Evolutionary conservation across 1,139 yeast genomes (phyloP), one percentile per base, ranked within the genome.

Genomic region (Pichia sp.): DNA sequence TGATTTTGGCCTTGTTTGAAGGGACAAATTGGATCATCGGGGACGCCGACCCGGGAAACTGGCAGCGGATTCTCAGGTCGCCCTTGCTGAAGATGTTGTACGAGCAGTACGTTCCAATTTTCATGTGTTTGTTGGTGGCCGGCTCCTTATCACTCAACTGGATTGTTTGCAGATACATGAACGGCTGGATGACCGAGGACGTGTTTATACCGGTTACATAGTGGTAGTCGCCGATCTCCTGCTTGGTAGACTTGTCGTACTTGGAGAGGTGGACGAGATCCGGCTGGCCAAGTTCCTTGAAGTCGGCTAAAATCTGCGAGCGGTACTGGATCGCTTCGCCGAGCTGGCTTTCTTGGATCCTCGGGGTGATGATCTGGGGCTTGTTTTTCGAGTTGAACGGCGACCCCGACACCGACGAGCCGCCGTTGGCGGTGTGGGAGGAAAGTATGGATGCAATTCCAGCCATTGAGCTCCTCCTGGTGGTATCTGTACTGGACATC

Each of bases 211-310:
- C 90, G 1, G 84, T 78, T 43, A 84, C 87, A 64, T 81, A 79
- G 66, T 87, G 93, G 58, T 89, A 89, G 54, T 73, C 74, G 0
- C 82, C 81, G 13, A 69, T 64, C 52, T 77, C 80, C 43, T 71
- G 70, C 43, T 70, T 70, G 7, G 67, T 61, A 13, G 70, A 66
- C 49, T 66, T 71, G 55, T 74, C 74, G 58, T 70, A 73, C 54
- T 75, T 77, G 36, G 85, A 73, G 30, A 83, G 66, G 66, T 88
- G 95, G 51, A 95, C 87, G 61, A 93, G 75, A 72, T 93, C 98
- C 6, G 97, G 92, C 0, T 97, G 96, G 0, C 99, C 99, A 53
- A 93, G 70, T 55, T 80, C 85, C 54, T 52, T 61, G 46, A 64
- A 60, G 23, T 63, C 63, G 0, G 64, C 53, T 26, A 70, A 46